A percentile compares a stretch with the other conserved stretches of the same genome.
Conservation (phyloP, 352 stramenopile species). For the Phytophthora sansomeana region DNA sequence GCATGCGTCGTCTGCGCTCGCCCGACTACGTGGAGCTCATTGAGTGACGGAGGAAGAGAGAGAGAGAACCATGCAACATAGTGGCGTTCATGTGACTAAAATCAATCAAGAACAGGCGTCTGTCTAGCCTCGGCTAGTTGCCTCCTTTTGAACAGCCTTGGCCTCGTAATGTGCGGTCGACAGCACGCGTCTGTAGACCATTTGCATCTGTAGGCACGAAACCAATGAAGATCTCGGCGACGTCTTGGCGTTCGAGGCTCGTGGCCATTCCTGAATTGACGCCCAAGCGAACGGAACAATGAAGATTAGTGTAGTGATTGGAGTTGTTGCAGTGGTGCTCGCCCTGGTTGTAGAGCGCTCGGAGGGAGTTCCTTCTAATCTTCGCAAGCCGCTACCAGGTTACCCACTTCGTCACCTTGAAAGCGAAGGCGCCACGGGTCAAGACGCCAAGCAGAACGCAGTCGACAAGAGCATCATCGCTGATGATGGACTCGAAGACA, state of each 20-base stretch:
- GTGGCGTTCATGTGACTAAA: slow-evolving; percentile 31
- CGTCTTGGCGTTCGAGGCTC: not conserved
- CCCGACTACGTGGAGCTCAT: slow-evolving; percentile 38
- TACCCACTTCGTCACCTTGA: not conserved
- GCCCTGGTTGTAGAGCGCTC: slow-evolving; percentile 6
- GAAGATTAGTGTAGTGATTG: slow-evolving; percentile 13
- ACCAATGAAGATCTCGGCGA: slow-evolving; percentile 25
- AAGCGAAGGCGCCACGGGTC: not conserved
- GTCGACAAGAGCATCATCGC: slow-evolving; percentile 9
- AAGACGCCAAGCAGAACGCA: not conserved
- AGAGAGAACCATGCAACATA: slow-evolving; percentile 11
- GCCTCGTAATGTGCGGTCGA: slow-evolving; percentile 2
- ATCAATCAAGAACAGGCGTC: slow-evolving; percentile 10
- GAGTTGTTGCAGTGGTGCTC: not conserved
- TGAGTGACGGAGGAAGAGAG: slow-evolving; percentile 11
- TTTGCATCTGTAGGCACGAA: too few relatives aligned
- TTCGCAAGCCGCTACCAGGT: too few relatives aligned
- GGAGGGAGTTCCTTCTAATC: not conserved
- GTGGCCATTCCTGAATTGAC: slow-evolving; percentile 11
- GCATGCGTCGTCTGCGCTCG: slow-evolving; percentile 33
- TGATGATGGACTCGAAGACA: slow-evolving; percentile 22
- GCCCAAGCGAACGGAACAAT: slow-evolving; percentile 2
- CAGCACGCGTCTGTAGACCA: too few relatives aligned
- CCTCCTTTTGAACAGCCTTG: not conserved
- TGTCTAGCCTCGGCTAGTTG: slow-evolving; percentile 3